Evolutionary conservation across 1,284 basidiomycete species (phyloP).

Genomic region (Veloboletus limbatus): DNA sequence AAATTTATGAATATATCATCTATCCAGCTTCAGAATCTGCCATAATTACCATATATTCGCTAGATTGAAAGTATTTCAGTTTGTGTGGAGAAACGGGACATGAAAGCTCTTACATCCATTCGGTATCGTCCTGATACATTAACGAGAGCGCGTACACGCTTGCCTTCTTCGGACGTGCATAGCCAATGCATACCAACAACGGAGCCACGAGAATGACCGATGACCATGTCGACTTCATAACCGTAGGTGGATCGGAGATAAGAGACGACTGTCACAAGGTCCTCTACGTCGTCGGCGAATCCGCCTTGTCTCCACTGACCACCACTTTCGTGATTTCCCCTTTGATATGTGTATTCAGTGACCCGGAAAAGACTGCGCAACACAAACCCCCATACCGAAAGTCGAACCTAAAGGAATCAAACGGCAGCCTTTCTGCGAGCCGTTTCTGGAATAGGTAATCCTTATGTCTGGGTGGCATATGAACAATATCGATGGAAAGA

Average conservation of each 20-base stretch:
- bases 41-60: constrained; percentile 45
- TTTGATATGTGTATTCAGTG: constrained; percentile 27
- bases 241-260: constrained; percentile 56
- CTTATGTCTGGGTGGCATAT: constrained; percentile 56
- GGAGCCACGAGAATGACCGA: constrained; percentile 74
- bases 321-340: constrained; percentile 72
- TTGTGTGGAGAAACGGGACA: constrained; percentile 7
- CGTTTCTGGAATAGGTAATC: constrained; percentile 79
- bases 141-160: constrained; percentile 53
- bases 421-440: constrained; percentile 62
- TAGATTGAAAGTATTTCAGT: constrained; percentile 21
- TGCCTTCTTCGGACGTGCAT: constrained; percentile 55
- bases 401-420: constrained; percentile 83
- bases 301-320: constrained; percentile 61
- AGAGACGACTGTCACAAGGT: constrained; percentile 61
- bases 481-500: background rate
- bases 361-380: background rate
- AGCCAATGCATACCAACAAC: constrained; percentile 66
- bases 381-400: constrained; percentile 60
- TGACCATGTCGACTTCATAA: constrained; percentile 62
- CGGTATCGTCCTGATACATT: constrained; percentile 73
- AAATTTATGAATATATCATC: constrained; percentile 5
- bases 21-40: background rate
- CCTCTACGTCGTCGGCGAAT: constrained; percentile 57
- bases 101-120: constrained; percentile 55